Base-by-base conservation (phyloP, 768 basidiomycete genomes). In the Pisolithus orientalis region DNA sequence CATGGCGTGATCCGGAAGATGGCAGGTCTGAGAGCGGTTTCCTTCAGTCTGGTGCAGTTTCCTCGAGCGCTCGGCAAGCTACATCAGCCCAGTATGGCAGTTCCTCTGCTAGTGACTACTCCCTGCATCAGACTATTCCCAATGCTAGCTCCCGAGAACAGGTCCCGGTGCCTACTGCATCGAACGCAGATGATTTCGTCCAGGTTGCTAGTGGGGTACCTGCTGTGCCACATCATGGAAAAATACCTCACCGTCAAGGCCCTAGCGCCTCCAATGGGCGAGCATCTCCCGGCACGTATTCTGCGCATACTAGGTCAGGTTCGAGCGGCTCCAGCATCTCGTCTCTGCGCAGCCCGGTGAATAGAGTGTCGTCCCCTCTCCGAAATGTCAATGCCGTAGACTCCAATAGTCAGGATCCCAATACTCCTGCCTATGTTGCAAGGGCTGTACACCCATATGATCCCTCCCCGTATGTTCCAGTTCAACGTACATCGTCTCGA, bases 401-500 rank as follows among this genome's bases (percentile, higher is more conserved):
- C n/a, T 34, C 50, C 17, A 13, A 39, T 29, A 50, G 39, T 13
- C 56, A 52, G 9, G 47, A 53, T 11, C 8, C n/a, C 5, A 47
- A 51, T 49, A 21, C 43, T 13, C 39, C 47, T 34, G 21, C 14
- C 17, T 10, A 21, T 8, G 21, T 21, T 29, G 17, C 48, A 4
- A 49, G 32, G 38, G 38, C 37, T n/a, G 24, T 34, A 8, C 40
- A 56, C 44, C 13, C 47, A 5, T 51, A 51, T 39, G 54, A 57
- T n/a, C 45, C 47, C 0, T 42, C 46, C 11, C 31, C 39, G 1
- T 51, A 55, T 29, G 17, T 37, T 21, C n/a, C 54, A 13, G 17
- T 24, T 27, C 58, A 59, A 31, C 62, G 64, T 39, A 57, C 60
- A 6, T 28, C 54, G 4, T 69, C 67, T 17, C 64, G 64, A 17